Percentiles rank a stretch among this genome's conserved stretches.
Conservation (phyloP, 345 rosid species). For the Carallia brachiata region DNA sequence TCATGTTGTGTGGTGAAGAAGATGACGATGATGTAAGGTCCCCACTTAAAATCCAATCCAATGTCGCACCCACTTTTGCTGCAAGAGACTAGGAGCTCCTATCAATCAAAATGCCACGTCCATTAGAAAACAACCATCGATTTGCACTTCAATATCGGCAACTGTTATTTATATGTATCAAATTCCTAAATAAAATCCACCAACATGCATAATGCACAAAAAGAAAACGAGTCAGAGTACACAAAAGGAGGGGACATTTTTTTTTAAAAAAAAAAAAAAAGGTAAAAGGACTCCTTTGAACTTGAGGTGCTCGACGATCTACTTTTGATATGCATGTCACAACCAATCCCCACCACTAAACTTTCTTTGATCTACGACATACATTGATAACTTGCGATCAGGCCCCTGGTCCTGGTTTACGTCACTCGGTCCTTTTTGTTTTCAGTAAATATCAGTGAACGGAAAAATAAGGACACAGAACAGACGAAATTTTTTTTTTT, state of each 20-base stretch:
- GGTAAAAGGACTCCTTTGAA: not conserved
- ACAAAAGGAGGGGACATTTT: constrained; percentile 4
- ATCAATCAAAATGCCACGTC: constrained; percentile 15
- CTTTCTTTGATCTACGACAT: too few relatives aligned
- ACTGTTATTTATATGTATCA: not conserved
- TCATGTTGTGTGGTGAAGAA: not conserved
- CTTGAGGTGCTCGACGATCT: constrained; percentile 26
- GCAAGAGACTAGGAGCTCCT: constrained; percentile 5
- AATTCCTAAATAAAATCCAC: not conserved
- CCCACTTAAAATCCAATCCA: not conserved
- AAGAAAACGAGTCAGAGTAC: constrained; percentile 18
- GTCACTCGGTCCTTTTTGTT: too few relatives aligned
- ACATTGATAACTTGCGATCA: not conserved
- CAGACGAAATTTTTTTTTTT: too few relatives aligned
- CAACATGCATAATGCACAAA: not conserved
- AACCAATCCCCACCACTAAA: constrained; percentile 26
- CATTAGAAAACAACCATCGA: constrained; percentile 24
- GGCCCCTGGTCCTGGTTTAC: too few relatives aligned
- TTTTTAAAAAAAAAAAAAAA: not conserved
- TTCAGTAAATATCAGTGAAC: too few relatives aligned
- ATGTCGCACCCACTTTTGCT: not conserved
- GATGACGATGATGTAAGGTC: not conserved
- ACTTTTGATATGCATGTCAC: constrained; percentile 25
- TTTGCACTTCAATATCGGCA: constrained; percentile 9
- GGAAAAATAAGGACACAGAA: too few relatives aligned